Evolutionary conservation across 345 rosid species (phyloP).

Genomic region (Cardiospermum halicacabum): DNA sequence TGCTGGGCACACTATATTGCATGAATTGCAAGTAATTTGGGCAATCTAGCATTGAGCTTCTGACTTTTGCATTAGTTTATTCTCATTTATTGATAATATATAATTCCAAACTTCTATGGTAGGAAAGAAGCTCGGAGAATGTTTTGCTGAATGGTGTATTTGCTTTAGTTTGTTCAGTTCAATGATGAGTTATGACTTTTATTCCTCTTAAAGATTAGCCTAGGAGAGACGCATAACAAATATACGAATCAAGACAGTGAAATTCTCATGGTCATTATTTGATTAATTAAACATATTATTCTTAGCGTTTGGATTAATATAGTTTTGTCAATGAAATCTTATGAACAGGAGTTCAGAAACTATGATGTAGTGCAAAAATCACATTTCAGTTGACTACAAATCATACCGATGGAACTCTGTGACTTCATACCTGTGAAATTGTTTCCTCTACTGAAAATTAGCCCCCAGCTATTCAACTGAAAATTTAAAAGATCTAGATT

Average conservation of each 20-base stretch:
- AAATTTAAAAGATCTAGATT: not conserved
- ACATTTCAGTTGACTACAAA: not conserved
- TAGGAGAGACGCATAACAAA: not conserved
- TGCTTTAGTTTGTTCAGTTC: not conserved
- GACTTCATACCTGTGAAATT: not conserved
- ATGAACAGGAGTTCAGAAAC: not conserved
- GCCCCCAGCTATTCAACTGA: not conserved
- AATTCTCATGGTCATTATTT: not conserved
- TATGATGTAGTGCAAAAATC: not conserved
- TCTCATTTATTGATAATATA: constrained; percentile 3
- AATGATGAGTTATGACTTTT: not conserved
- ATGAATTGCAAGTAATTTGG: too few relatives aligned
- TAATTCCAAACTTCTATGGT: not conserved
- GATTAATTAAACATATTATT: not conserved
- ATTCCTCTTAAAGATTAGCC: constrained; percentile 2
- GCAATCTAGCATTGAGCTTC: too few relatives aligned
- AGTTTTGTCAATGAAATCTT: not conserved
- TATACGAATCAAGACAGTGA: too few relatives aligned
- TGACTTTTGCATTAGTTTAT: constrained; percentile 1
- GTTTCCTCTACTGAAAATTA: not conserved
- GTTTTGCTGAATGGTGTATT: not conserved
- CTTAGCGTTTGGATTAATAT: not conserved
- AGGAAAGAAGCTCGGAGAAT: not conserved
- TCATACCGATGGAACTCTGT: not conserved
- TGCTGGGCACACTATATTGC: too few relatives aligned